phyloP scores from a whole-genome alignment of 495 filamentous ascomycete genomes.

The Corynascus novoguineensis region DNA sequence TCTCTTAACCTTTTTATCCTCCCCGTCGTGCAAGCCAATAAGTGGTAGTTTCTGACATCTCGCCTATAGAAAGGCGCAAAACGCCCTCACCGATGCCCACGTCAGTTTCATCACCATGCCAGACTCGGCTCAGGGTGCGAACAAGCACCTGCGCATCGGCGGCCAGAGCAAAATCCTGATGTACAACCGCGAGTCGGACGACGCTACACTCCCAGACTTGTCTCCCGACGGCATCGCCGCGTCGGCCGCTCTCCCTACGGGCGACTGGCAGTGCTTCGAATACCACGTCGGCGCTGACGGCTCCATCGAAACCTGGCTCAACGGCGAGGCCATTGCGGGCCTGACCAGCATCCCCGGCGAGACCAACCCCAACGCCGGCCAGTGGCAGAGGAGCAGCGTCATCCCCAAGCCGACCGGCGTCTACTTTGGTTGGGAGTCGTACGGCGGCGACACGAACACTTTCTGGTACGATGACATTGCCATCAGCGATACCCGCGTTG shows the following conservation, averaged over 20 bases:
- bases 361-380: conserved; percentile 45
- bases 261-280: conserved; percentile 51
- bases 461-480: conserved; percentile 55
- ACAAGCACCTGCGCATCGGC: conserved; percentile 55
- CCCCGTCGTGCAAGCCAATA: too few species aligned
- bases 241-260: conserved; percentile 44
- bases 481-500: conserved; percentile 42
- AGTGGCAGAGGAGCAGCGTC: conserved; percentile 44
- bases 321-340: conserved; percentile 43
- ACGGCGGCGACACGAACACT: conserved; percentile 52
- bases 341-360: conserved; percentile 42
- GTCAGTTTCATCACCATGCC: conserved; percentile 61
- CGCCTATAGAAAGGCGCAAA: conserved; percentile 43
- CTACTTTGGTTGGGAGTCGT: conserved; percentile 58
- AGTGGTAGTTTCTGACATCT: not conserved
- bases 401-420: conserved; percentile 47
- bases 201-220: conserved; percentile 54
- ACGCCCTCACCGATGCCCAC: conserved; percentile 48
- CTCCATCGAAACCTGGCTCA: conserved; percentile 53
- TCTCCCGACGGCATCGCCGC: conserved; percentile 52
- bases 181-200: conserved; percentile 58
- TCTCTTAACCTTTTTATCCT: too few species aligned
- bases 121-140: conserved; percentile 47
- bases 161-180: conserved; percentile 54
- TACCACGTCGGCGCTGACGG: conserved; percentile 53